Conservation (phyloP, 1,139 yeast species). For the Nakaseomyces delphensis region DNA sequence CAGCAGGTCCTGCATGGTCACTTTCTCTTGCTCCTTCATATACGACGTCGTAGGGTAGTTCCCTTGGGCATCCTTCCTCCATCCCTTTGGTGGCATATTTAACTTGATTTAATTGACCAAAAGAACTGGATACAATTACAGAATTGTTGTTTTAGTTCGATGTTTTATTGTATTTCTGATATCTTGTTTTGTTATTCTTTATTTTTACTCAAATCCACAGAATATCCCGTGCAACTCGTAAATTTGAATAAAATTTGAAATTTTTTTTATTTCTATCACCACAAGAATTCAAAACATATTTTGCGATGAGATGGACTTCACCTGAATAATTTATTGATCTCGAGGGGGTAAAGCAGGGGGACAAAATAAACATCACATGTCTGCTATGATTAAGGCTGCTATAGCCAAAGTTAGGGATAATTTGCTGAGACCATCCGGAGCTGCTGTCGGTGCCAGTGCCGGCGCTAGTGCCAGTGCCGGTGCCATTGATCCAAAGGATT, state of each 20-base stretch:
- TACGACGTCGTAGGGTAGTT: slow-evolving; percentile 41
- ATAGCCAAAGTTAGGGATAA: slow-evolving; percentile 18
- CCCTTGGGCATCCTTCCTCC: slow-evolving; percentile 71
- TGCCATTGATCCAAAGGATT: slow-evolving; percentile 29
- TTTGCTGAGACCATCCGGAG: slow-evolving; percentile 7
- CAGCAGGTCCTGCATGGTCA: slow-evolving; percentile 58
- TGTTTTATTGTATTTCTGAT: neutral
- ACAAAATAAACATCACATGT: slow-evolving; percentile 1
- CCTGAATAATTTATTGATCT: too few species aligned
- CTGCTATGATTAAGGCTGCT: slow-evolving; percentile 26
- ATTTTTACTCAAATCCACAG: neutral
- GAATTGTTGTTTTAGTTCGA: neutral
- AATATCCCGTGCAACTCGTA: too few species aligned
- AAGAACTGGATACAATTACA: too few species aligned
- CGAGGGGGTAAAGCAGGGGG: too few species aligned
- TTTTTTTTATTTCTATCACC: neutral
- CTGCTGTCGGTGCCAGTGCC: too few species aligned
- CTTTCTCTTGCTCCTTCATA: slow-evolving; percentile 44
- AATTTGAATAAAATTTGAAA: neutral
- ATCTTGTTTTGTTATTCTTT: too few species aligned
- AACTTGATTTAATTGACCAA: too few species aligned
- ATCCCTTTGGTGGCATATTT: slow-evolving; percentile 71
- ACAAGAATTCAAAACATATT: too few species aligned
- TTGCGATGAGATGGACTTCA: neutral
- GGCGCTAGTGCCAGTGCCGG: slow-evolving; percentile 11